Evolutionary conservation across 495 filamentous ascomycete species (phyloP).

Genomic region (Annulohypoxylon moriforme): DNA sequence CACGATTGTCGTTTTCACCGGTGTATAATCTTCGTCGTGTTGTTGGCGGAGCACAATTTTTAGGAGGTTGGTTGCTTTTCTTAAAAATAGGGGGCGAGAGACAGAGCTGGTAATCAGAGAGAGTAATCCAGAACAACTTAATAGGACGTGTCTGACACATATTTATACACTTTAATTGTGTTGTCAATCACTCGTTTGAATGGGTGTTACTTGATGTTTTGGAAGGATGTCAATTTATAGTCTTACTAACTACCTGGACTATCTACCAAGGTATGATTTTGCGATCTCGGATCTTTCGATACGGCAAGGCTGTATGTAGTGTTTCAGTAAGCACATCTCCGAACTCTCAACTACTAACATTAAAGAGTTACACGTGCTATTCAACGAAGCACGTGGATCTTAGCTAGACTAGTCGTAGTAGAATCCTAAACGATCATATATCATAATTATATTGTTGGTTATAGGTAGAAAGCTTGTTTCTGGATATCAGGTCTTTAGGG

Average conservation of each 20-base stretch:
- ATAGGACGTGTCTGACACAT: background rate
- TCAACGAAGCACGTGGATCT: background rate
- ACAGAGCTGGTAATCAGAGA: background rate
- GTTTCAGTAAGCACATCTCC: background rate
- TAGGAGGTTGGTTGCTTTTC: background rate
- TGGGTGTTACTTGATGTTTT: constrained; percentile 1
- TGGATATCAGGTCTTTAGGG: background rate
- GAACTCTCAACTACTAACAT: background rate
- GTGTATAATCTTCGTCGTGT: background rate
- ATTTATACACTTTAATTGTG: background rate
- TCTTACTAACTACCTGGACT: constrained; percentile 19
- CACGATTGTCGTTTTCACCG: constrained; percentile 1
- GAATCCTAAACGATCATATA: background rate
- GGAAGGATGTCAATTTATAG: constrained; percentile 1
- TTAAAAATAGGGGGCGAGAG: background rate
- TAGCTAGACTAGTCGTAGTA: background rate
- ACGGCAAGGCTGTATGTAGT: constrained; percentile 27
- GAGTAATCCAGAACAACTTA: background rate
- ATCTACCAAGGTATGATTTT: background rate
- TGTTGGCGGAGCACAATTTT: background rate
- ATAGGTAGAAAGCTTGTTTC: background rate
- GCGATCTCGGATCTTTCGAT: constrained; percentile 24
- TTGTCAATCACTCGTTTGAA: constrained; percentile 12
- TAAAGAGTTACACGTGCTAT: background rate
- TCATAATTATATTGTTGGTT: background rate